Percentiles rank a stretch among this genome's conserved stretches.
These are phyloP conservation scores for Mycena indigotica DNA, from an alignment of 768 basidiomycete species.

Conservation along the genomic window DNA sequence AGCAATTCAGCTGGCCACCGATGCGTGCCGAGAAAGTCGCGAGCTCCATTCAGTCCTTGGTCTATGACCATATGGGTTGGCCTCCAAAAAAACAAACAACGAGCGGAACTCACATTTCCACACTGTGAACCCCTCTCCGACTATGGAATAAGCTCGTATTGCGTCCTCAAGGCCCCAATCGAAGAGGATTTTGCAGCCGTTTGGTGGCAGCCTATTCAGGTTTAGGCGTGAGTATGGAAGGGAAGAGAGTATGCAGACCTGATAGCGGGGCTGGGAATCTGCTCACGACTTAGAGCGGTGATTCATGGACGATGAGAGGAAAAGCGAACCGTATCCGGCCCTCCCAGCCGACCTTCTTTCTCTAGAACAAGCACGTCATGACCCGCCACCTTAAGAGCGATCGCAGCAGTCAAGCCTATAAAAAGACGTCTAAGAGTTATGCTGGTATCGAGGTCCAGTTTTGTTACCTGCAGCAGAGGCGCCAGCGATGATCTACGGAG, in stretches of 20 bases:
- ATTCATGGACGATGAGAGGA: background rate
- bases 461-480: constrained; percentile 17
- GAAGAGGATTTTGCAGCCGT: constrained; percentile 13
- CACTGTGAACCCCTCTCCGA: constrained; percentile 3
- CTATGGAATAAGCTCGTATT: background rate
- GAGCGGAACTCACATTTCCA: constrained; percentile 7
- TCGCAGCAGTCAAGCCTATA: constrained; percentile 11
- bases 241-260: background rate
- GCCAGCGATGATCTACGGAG: constrained; percentile 14
- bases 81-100: background rate
- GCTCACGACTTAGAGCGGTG: background rate
- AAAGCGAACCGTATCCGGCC: background rate
- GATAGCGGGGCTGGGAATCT: constrained; percentile 5
- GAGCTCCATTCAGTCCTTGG: background rate
- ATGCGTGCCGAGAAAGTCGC: constrained; percentile 11
- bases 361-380: constrained; percentile 14
- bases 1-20: constrained; percentile 11
- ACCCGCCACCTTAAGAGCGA: constrained; percentile 9
- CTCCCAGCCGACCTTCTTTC: constrained; percentile 4
- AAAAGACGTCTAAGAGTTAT: background rate
- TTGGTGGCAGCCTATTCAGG: constrained; percentile 14
- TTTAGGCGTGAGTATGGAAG: background rate
- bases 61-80: background rate
- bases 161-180: constrained; percentile 16
- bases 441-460: too few species aligned